Percentiles rank a stretch among this genome's conserved stretches.
phyloP scores from a whole-genome alignment of 768 basidiomycete species.

The Lactarius indigo region DNA sequence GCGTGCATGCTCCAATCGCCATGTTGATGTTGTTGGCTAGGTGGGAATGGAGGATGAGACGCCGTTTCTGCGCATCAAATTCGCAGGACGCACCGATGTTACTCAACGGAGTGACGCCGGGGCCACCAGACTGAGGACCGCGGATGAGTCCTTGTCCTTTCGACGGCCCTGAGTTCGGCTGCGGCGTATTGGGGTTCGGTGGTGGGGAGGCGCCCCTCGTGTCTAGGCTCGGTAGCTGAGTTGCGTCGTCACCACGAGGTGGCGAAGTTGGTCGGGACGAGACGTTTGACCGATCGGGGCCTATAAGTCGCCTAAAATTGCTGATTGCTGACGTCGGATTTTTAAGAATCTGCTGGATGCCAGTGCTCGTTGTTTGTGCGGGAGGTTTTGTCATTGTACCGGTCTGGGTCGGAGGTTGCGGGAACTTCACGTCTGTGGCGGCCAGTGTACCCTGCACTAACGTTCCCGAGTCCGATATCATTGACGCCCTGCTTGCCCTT shows the following conservation, averaged over 20 bases:
- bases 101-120: conserved; percentile 39
- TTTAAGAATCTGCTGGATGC: conserved; percentile 22
- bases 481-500: conserved; percentile 36
- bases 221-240: background rate
- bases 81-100: conserved; percentile 37
- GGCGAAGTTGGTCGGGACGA: conserved; percentile 2
- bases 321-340: conserved; percentile 13
- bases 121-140: conserved; percentile 20
- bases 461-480: conserved; percentile 22
- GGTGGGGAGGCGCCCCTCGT: background rate
- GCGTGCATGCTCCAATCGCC: conserved; percentile 68
- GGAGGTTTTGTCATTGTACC: background rate
- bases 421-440: background rate
- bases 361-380: background rate
- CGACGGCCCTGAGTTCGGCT: conserved; percentile 15
- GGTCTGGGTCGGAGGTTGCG: background rate
- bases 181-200: background rate
- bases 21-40: conserved; percentile 35
- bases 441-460: conserved; percentile 12
- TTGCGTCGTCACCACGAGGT: background rate
- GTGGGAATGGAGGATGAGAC: conserved; percentile 6
- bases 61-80: background rate
- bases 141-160: conserved; percentile 7
- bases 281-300: conserved; percentile 3
- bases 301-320: conserved; percentile 15